Evolutionary conservation across 169 alveolate genomes (phyloP).

Genomic region (Plasmodium ovale): DNA sequence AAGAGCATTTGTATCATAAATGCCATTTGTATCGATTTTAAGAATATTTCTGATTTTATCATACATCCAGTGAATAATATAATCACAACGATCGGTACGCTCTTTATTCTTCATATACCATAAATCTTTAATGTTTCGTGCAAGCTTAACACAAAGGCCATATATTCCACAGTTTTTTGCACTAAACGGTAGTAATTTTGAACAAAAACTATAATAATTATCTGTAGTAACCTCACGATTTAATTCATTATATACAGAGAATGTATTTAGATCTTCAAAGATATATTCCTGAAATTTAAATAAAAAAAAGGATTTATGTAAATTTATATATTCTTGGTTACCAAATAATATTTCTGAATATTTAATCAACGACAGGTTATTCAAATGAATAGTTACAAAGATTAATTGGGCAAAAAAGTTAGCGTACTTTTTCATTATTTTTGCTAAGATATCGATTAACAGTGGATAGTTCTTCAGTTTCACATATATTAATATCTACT

Average conservation of each 20-base stretch:
- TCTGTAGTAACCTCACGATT: not conserved
- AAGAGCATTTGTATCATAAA: not conserved
- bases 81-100: not conserved
- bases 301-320: too few relatives aligned
- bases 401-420: not conserved
- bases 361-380: too few relatives aligned
- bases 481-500: not conserved
- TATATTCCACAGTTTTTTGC: not conserved
- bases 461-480: too few relatives aligned
- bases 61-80: not conserved
- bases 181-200: not conserved
- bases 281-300: not conserved
- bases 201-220: not conserved
- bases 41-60: not conserved
- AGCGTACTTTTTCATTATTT: not conserved
- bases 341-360: too few relatives aligned
- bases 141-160: not conserved
- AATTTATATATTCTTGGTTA: too few relatives aligned
- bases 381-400: too few relatives aligned
- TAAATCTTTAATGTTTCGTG: not conserved
- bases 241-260: too few relatives aligned
- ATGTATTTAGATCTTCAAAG: not conserved
- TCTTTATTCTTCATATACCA: not conserved
- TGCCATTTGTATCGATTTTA: too few relatives aligned
- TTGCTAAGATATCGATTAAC: not conserved